A percentile compares a stretch with the other conserved stretches of the same genome.
Evolutionary conservation across 768 basidiomycete genomes (phyloP).

Genomic region (Pisolithus sp.): DNA sequence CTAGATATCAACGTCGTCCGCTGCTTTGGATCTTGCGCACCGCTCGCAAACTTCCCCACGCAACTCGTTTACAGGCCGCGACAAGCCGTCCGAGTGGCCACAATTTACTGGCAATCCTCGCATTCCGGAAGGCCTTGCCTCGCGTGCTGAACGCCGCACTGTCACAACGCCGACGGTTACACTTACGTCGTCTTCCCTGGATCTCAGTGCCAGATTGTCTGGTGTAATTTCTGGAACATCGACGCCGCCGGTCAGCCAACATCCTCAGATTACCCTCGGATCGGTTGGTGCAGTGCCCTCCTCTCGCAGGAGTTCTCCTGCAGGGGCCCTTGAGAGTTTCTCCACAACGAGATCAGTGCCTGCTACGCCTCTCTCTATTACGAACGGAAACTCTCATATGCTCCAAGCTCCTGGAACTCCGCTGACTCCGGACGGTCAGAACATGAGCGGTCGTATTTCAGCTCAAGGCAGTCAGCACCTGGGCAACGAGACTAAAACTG

Average conservation of each 20-base stretch:
- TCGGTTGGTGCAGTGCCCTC: conserved; percentile 33
- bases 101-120: conserved; percentile 69
- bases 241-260: conserved; percentile 59
- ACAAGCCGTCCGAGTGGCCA: conserved; percentile 90
- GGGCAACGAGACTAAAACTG: conserved; percentile 45
- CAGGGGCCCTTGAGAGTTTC: conserved; percentile 54
- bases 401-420: conserved; percentile 63
- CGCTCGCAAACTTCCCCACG: conserved; percentile 76
- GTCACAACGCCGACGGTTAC: conserved; percentile 72
- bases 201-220: conserved; percentile 38
- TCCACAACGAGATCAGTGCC: conserved; percentile 75
- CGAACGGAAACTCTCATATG: conserved; percentile 43
- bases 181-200: conserved; percentile 50
- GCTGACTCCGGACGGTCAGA: conserved; percentile 52
- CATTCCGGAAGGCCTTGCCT: conserved; percentile 49
- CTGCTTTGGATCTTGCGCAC: conserved; percentile 89
- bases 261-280: conserved; percentile 42
- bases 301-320: conserved; percentile 73
- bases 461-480: conserved; percentile 39
- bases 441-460: conserved; percentile 57
- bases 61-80: conserved; percentile 50
- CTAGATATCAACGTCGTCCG: conserved; percentile 81
- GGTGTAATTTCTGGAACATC: conserved; percentile 51
- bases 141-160: conserved; percentile 58
- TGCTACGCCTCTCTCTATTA: conserved; percentile 64